Base-by-base conservation (phyloP, 805 yeast species). In the Ogataea minuta region DNA sequence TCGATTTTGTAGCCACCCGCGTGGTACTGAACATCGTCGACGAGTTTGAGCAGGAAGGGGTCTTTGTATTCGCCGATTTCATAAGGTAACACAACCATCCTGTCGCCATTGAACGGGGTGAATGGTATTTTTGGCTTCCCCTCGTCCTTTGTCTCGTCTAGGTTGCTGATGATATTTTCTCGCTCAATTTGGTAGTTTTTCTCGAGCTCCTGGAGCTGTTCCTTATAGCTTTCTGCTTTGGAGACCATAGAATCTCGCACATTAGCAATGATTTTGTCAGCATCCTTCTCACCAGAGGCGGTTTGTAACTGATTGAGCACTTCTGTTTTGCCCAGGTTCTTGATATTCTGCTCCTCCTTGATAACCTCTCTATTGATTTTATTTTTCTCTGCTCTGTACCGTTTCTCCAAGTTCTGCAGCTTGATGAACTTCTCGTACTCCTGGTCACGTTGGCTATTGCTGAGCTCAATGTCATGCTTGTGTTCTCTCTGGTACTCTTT, bases 51-150 rank as follows among this genome's bases (percentile, higher is more conserved):
- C 32, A 76, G 67, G 39, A 76, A 72, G 14, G 91, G 87, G 57
- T 85, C 93, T 41, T 69, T 71, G 57, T 83, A 84, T 12, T 51
- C 55, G 4, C 63, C 57, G 23, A 61, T 65, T 11, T 45, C 46
- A 62, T 78, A 89, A 20, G 74, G 69, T 38, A 70, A 69, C 16
- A 68, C 62, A 6, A 66, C 45, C 43, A 83, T 81, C 45, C 93
- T 71, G 63, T 91, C 98, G 31, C 97, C 97, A 56, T 82, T 80
- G 64, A 91, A 91, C 7, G 98, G 98, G 9, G 98, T 89, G 60
- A 90, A 91, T 12, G 98, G 98, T 5, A 55, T 35, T 15, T 46
- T 44, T 9, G 45, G 40, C 21, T 33, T 42, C 11, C 57, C 49
- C 15, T 60, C 65, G 36, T 58, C 63, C 40, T 51, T 55, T 32